Conservation (phyloP, 1,139 yeast species). For the Saccharomyces uvarum region DNA sequence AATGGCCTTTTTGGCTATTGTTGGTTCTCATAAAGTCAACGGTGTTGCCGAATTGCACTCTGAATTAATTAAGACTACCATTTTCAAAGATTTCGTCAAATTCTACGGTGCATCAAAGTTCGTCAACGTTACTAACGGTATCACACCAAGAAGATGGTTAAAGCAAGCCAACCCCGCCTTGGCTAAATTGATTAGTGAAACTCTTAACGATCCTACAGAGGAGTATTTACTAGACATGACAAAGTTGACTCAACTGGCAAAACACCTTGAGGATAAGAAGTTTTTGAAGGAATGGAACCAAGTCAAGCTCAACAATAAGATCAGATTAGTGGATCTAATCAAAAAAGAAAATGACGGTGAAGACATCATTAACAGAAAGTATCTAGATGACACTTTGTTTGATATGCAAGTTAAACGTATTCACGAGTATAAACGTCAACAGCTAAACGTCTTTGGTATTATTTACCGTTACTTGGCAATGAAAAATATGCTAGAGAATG, state of each 20-base stretch:
- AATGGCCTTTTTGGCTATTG: conserved; percentile 87
- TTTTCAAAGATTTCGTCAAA: conserved; percentile 81
- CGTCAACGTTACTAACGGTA: conserved; percentile 89
- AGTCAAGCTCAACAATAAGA: conserved; percentile 66
- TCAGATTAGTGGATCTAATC: conserved; percentile 59
- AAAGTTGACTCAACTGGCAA: conserved; percentile 58
- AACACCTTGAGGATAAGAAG: conserved; percentile 56
- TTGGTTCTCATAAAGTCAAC: conserved; percentile 88
- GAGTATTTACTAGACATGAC: conserved; percentile 64
- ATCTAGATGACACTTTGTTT: conserved; percentile 58
- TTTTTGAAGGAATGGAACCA: conserved; percentile 67
- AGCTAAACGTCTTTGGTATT: conserved; percentile 82
- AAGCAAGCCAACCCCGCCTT: conserved; percentile 85
- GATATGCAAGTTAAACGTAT: conserved; percentile 93
- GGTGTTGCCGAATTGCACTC: conserved; percentile 96
- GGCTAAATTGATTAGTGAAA: conserved; percentile 62
- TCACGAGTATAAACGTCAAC: conserved; percentile 94
- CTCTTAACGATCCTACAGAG: conserved; percentile 53
- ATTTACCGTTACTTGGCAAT: conserved; percentile 74
- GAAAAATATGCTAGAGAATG: conserved; percentile 55
- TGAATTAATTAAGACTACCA: conserved; percentile 80
- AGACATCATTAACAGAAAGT: conserved; percentile 47
- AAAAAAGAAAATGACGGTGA: conserved; percentile 55
- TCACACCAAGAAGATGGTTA: conserved; percentile 95
- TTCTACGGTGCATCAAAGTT: conserved; percentile 77